Evolutionary conservation across 2,329 filamentous ascomycete genomes (phyloP), one percentile per base, ranked within the genome.

Genomic region (Sarocladium strictum): DNA sequence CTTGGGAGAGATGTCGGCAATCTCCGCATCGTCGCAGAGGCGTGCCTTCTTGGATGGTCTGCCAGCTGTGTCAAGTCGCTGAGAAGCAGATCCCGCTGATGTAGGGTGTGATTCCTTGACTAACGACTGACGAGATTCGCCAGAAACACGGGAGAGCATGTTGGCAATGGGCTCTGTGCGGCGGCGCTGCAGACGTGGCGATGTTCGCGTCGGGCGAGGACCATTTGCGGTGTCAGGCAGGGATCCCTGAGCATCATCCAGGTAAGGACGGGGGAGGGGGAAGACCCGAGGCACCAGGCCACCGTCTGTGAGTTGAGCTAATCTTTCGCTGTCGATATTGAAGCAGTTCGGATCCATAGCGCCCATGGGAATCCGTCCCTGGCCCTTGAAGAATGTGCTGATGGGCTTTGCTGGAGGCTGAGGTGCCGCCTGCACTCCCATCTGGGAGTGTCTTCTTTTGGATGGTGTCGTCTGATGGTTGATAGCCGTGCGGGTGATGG

Each of bases 401-500:
- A 83, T 83, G 2, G 79, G 76, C 58, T 82, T 83, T 12, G 64
- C 49, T 54, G 64, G 54, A 59, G 70, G 61, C 7, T 61, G 56
- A 3, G 62, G 60, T 21, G 47, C 17, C 21, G 17, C 47, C 10
- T 23, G 21, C 15, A 35, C 47, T 3, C 64, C 62, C 12, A 60
- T 62, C 47, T 73, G 70, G n/a, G 72, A 73, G 54, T 73, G 67
- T 56, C 68, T 68, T 58, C 72, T 64, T 62, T 74, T 75, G 54
- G 67, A 67, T 11, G 77, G 75, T 15, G 73, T 71, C 11, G 64
- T 60, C 7, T 69, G 62, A 38, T 76, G 57, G n/a, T 71, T 53
- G 19, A 84, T 81, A 19, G 77, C 79, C 57, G 85, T 68, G 69
- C 97, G 97, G 1, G 91, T 95, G 60, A 93, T 94, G 2, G 94